These are phyloP conservation scores for Epichloe gansuensis DNA, from an alignment of 2,329 filamentous ascomycete species.

Conservation along the genomic window DNA sequence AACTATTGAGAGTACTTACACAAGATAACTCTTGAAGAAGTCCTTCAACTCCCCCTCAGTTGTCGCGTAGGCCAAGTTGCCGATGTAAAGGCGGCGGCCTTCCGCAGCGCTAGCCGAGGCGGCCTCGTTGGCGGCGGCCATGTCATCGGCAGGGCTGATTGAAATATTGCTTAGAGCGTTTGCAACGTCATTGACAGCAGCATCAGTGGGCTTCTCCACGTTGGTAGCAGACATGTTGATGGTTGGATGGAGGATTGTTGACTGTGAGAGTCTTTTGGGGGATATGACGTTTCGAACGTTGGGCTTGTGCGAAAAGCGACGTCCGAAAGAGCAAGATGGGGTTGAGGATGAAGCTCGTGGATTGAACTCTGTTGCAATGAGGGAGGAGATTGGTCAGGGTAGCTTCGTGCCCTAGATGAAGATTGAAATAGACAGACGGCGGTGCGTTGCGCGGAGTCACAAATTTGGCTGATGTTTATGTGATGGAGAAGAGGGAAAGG, in stretches of 20 bases:
- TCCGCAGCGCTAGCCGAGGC: constrained; percentile 95
- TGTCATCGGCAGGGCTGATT: constrained; percentile 42
- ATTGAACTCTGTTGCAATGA: constrained; percentile 63
- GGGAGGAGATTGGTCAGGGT: constrained; percentile 50
- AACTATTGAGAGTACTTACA: constrained; percentile 55
- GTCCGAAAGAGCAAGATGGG: constrained; percentile 27
- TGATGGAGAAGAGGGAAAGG: constrained; percentile 26
- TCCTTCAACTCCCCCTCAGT: constrained; percentile 99
- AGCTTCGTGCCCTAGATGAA: constrained; percentile 78
- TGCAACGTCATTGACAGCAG: constrained; percentile 67
- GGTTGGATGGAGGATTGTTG: constrained; percentile 30
- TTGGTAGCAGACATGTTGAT: constrained; percentile 68
- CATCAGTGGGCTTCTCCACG: constrained; percentile 51
- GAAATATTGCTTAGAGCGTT: constrained; percentile 59
- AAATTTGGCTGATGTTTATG: constrained; percentile 30
- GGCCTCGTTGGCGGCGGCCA: constrained; percentile 65
- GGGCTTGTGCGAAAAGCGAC: constrained; percentile 23
- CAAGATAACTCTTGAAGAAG: constrained; percentile 98
- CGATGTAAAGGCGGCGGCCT: constrained; percentile 98
- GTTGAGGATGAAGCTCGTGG: constrained; percentile 21
- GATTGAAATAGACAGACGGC: constrained; percentile 30
- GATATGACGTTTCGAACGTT: constrained; percentile 27
- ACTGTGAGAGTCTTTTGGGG: constrained; percentile 29
- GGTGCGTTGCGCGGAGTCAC: constrained; percentile 36
- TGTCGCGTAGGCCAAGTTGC: constrained; percentile 99